Base-by-base conservation (phyloP, 345 rosid genomes). In the Citrus trifoliata region DNA sequence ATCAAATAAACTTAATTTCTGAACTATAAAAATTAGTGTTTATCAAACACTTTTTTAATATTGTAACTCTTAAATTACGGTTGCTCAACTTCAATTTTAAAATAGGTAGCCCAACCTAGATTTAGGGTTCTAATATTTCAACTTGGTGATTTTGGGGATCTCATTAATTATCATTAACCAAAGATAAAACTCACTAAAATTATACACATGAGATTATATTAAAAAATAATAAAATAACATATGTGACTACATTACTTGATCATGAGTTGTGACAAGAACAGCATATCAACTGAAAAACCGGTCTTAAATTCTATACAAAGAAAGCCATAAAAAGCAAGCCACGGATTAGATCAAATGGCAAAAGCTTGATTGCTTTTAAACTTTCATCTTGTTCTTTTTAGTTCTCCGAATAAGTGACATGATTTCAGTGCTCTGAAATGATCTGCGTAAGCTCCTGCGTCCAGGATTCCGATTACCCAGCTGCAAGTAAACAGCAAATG, bases 351-450 rank as follows among this genome's bases (percentile, higher is more conserved):
- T 71, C 74, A 71, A 61, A 40, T 10, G 37, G 51, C 55, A 42
- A 62, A 14, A 62, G 40, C 48, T 18, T 7, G 33, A 53, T 24
- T 67, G 25, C 35, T 22, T 46, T 13, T 12, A 13, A 28, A 32
- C 46, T 48, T 67, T 67, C 65, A 56, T 48, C 18, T 18, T 27
- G 56, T 56, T 53, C 79, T 62, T 77, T 46, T 83, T 86, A 38
- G 81, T 14, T 18, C 93, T 81, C 24, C 88, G 85, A 73, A 85
- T 67, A 55, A 83, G 69, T 1, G 88, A 74, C 30, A 78, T 18
- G 24, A 88, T 70, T 61, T 85, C 83, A 1, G 56, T 68, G 19
- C 65, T 48, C 18, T 63, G 77, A 25, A 55, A 32, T 19, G 81
- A 18, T 81, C 74, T 37, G 21, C 66, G 55, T 0, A 83, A 46